A percentile compares a stretch with the other conserved stretches of the same genome.
Conservation (phyloP, 169 alveolate species). For the Plasmodium gonderi region DNA sequence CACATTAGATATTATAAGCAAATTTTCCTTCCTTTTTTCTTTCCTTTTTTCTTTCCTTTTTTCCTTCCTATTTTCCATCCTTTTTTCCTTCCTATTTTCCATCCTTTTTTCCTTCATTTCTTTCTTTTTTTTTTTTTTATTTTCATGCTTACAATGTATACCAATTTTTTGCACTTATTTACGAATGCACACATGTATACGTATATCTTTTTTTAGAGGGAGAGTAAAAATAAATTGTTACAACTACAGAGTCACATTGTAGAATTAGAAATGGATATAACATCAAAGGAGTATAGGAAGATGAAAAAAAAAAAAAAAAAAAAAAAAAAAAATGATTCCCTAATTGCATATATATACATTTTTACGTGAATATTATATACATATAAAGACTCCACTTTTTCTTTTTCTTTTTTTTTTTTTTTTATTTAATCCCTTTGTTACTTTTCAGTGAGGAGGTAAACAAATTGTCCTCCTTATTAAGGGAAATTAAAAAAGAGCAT, state of each 20-base stretch:
- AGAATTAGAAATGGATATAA: constrained; percentile 31
- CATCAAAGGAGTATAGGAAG: constrained; percentile 58
- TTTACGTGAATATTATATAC: background rate
- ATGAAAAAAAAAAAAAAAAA: too few relatives aligned
- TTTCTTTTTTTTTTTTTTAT: too few relatives aligned
- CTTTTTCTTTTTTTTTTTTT: background rate
- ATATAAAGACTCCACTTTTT: background rate
- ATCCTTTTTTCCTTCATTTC: too few relatives aligned
- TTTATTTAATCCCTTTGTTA: background rate
- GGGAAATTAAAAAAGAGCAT: constrained; percentile 23
- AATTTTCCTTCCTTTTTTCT: background rate
- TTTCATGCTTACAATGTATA: too few relatives aligned
- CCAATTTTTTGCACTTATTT: too few relatives aligned
- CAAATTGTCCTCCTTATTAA: constrained; percentile 12
- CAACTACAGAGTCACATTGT: constrained; percentile 24
- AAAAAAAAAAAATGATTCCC: too few relatives aligned
- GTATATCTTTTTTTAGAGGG: constrained; percentile 2
- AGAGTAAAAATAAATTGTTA: constrained; percentile 21
- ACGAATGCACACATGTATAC: background rate
- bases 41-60: background rate
- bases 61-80: too few relatives aligned
- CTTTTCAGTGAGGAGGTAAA: constrained; percentile 20
- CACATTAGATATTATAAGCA: background rate
- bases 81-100: too few relatives aligned
- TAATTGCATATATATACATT: background rate